Evolutionary conservation across 139 green algal genomes (phyloP).

Genomic region (Chlamydomonas urium): DNA sequence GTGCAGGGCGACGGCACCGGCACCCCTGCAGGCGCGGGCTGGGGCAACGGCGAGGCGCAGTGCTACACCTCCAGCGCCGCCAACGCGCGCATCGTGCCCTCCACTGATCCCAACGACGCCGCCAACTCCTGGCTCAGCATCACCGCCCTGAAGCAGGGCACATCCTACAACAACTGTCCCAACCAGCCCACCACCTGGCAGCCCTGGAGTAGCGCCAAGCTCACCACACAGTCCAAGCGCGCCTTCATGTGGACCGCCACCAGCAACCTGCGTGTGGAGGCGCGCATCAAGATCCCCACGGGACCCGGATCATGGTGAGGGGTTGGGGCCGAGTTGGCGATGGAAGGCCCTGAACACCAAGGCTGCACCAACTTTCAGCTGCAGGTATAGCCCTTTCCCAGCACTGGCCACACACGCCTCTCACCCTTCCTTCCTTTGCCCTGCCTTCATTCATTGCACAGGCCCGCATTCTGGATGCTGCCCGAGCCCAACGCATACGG

Average conservation of each 20-base stretch:
- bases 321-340: too few species aligned
- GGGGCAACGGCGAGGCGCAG: slow-evolving; percentile 37
- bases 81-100: slow-evolving; percentile 17
- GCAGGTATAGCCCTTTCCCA: too few species aligned
- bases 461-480: slow-evolving; percentile 42
- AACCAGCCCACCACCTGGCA: background rate
- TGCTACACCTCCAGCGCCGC: slow-evolving; percentile 23
- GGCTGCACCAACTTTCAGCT: too few species aligned
- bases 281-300: slow-evolving; percentile 24
- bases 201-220: background rate
- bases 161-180: background rate
- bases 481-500: slow-evolving; percentile 24
- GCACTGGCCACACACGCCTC: too few species aligned
- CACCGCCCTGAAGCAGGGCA: background rate
- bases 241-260: slow-evolving; percentile 19
- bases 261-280: slow-evolving; percentile 25
- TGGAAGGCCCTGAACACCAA: too few species aligned
- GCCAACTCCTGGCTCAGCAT: background rate
- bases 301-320: slow-evolving; percentile 31
- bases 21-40: too few species aligned
- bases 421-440: too few species aligned
- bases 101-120: background rate
- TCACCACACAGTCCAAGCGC: background rate
- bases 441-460: too few species aligned
- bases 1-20: too few species aligned